phyloP scores from a whole-genome alignment of 768 basidiomycete genomes.

The Scleroderma citrinum region DNA sequence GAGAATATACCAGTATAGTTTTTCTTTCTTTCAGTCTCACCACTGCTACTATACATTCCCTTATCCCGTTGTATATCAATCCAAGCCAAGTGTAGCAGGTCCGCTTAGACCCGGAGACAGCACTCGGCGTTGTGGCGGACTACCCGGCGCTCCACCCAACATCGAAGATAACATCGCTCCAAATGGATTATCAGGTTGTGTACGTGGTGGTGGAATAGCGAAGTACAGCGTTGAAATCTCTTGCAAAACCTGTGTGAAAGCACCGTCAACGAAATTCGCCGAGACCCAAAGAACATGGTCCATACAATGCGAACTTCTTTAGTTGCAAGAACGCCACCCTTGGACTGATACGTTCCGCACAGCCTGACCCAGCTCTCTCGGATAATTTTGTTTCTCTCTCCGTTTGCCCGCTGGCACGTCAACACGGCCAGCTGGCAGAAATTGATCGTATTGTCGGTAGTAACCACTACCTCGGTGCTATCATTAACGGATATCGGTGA shows the following conservation, averaged over 20 bases:
- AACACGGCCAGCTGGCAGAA: slow-evolving; percentile 86
- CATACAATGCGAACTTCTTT: slow-evolving; percentile 61
- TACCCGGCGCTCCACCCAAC: slow-evolving; percentile 64
- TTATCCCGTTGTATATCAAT: slow-evolving; percentile 12
- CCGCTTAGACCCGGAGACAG: slow-evolving; percentile 21
- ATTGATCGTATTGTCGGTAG: slow-evolving; percentile 72
- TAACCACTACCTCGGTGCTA: slow-evolving; percentile 63
- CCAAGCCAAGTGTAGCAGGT: slow-evolving; percentile 23
- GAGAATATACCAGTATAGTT: no score
- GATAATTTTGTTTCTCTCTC: slow-evolving; percentile 68
- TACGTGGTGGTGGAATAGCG: slow-evolving; percentile 73
- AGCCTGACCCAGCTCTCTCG: slow-evolving; percentile 82
- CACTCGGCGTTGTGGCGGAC: slow-evolving; percentile 20
- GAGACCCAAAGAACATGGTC: slow-evolving; percentile 8
- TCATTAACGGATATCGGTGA: slow-evolving; percentile 40
- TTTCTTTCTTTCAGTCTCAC: neutral
- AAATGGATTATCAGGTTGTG: slow-evolving; percentile 70
- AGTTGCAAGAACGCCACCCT: slow-evolving; percentile 53
- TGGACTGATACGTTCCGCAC: slow-evolving; percentile 77
- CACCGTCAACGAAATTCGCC: neutral
- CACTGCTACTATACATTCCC: neutral
- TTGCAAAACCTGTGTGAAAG: slow-evolving; percentile 49
- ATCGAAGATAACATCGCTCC: slow-evolving; percentile 86
- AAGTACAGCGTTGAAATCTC: slow-evolving; percentile 79
- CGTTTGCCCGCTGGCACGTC: slow-evolving; percentile 83